These are phyloP conservation scores for Candida yuanshanica DNA, from an alignment of 805 yeast genomes.

Conservation along the genomic window DNA sequence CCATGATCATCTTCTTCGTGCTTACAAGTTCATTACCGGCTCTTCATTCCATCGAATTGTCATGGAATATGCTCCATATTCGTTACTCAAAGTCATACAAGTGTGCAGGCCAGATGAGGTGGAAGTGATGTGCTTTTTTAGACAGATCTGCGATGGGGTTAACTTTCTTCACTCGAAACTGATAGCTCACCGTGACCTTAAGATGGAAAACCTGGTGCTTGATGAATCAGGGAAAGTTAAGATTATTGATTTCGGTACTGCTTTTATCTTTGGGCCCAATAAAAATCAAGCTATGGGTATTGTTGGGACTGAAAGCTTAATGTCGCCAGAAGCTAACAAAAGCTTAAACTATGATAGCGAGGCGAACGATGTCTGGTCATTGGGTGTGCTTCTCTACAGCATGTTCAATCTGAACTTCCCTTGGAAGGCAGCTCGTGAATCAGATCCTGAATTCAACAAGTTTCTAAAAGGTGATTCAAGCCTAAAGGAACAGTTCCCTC, in stretches of 20 bases:
- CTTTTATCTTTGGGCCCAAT: slow-evolving; percentile 55
- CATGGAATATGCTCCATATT: slow-evolving; percentile 87
- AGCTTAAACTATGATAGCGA: slow-evolving; percentile 68
- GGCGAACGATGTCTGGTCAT: slow-evolving; percentile 83
- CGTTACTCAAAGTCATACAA: slow-evolving; percentile 86
- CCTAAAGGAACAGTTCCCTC: slow-evolving; percentile 7
- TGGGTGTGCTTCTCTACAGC: slow-evolving; percentile 82
- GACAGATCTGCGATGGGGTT: slow-evolving; percentile 74
- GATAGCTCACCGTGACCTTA: slow-evolving; percentile 86
- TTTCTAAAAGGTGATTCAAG: slow-evolving; percentile 1
- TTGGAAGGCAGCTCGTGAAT: slow-evolving; percentile 40
- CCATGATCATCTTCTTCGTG: slow-evolving; percentile 59
- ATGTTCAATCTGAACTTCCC: slow-evolving; percentile 50
- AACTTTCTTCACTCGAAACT: slow-evolving; percentile 66
- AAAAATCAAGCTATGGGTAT: slow-evolving; percentile 67
- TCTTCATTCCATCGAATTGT: slow-evolving; percentile 54
- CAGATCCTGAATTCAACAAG: slow-evolving; percentile 24
- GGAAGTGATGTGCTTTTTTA: slow-evolving; percentile 74
- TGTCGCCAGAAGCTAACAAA: slow-evolving; percentile 83
- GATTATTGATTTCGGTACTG: slow-evolving; percentile 88
- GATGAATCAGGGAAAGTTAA: slow-evolving; percentile 67
- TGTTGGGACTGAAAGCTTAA: slow-evolving; percentile 89
- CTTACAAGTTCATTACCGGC: slow-evolving; percentile 67
- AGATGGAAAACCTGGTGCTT: slow-evolving; percentile 87
- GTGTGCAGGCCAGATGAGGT: slow-evolving; percentile 57